Conservation (phyloP, 306 rosid genomes). For the Nissolia schottii region DNA sequence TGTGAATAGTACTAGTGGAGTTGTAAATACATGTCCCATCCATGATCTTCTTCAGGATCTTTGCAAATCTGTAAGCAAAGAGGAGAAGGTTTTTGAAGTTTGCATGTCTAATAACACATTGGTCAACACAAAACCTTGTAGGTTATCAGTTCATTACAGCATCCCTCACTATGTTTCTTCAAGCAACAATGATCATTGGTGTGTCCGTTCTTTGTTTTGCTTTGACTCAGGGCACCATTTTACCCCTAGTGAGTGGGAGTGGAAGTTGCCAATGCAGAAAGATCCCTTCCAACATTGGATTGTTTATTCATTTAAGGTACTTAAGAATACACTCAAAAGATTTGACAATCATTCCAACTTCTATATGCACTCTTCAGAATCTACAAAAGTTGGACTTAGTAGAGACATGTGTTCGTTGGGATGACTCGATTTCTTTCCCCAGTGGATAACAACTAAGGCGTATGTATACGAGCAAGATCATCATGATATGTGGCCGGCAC, state of each 20-base stretch:
- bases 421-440: background rate
- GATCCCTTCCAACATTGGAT: background rate
- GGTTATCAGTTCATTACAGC: constrained; percentile 1
- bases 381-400: background rate
- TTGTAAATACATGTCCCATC: background rate
- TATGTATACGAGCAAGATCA: background rate
- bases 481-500: background rate
- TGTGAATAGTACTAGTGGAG: background rate
- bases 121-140: background rate
- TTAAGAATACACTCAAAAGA: background rate
- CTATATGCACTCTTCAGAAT: constrained; percentile 17
- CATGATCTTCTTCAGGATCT: constrained; percentile 14
- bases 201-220: constrained; percentile 15
- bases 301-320: constrained; percentile 13
- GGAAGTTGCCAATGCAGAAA: background rate
- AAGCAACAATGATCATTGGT: constrained; percentile 5
- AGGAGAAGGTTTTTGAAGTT: background rate
- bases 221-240: background rate
- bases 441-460: background rate
- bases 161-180: background rate
- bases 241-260: background rate
- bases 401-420: too few species aligned
- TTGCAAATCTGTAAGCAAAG: constrained; percentile 14
- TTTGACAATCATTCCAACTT: constrained; percentile 6
- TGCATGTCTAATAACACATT: background rate